These are phyloP conservation scores for Phytophthora tentaculata DNA, from an alignment of 352 stramenopile species.

Conservation along the genomic window DNA sequence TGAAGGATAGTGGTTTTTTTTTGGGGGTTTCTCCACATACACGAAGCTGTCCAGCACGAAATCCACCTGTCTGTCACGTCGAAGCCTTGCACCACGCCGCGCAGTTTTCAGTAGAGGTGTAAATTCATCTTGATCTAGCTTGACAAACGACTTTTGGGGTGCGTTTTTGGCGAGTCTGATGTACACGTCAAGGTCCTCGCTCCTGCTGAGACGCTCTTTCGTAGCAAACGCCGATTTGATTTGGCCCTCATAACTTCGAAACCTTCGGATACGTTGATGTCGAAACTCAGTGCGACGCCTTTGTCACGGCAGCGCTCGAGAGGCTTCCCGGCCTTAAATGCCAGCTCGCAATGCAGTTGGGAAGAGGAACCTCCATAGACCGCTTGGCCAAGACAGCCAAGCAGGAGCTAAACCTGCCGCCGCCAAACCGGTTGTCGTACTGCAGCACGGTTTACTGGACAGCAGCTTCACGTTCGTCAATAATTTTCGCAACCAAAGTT, in stretches of 20 bases:
- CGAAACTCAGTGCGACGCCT: slow-evolving; percentile 5
- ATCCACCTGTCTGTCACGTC: neutral
- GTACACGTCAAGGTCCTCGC: slow-evolving; percentile 4
- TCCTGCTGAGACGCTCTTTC: slow-evolving; percentile 1
- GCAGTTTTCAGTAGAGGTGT: neutral
- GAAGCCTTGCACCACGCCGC: neutral
- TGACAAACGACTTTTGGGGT: slow-evolving; percentile 10
- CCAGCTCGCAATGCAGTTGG: slow-evolving; percentile 5
- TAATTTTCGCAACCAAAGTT: slow-evolving; percentile 60
- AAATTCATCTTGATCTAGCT: slow-evolving; percentile 8
- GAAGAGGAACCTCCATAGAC: slow-evolving; percentile 9
- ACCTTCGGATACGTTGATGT: slow-evolving; percentile 7
- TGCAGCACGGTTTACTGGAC: slow-evolving; percentile 60
- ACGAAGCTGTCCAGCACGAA: neutral
- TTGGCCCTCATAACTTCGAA: slow-evolving; percentile 5
- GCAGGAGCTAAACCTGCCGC: neutral
- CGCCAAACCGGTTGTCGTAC: slow-evolving; percentile 53
- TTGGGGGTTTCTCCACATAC: slow-evolving; percentile 7
- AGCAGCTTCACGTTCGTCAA: slow-evolving; percentile 57
- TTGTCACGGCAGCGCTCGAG: slow-evolving; percentile 20
- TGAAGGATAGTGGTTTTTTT: slow-evolving; percentile 1
- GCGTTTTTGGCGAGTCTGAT: slow-evolving; percentile 13
- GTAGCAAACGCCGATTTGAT: slow-evolving; percentile 13
- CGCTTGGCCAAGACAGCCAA: slow-evolving; percentile 52
- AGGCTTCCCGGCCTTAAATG: slow-evolving; percentile 6